These are phyloP conservation scores for Aureobasidium sp. DNA, from an alignment of 2,329 filamentous ascomycete species.

Conservation along the genomic window DNA sequence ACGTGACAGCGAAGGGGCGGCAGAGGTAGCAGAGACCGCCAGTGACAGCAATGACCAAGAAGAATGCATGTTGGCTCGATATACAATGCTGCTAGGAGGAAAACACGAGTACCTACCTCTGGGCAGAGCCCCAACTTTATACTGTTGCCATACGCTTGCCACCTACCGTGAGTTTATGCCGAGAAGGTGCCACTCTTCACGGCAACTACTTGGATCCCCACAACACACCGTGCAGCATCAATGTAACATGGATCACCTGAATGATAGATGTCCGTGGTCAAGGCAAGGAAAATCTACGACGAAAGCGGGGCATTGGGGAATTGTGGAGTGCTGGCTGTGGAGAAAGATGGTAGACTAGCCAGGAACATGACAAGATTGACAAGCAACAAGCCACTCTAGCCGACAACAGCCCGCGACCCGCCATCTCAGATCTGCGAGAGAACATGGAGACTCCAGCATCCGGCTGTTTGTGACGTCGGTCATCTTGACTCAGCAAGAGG, in stretches of 20 bases:
- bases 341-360: not conserved
- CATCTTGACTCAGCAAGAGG: not conserved
- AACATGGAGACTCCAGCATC: not conserved
- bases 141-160: not conserved
- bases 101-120: not conserved
- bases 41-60: slow-evolving; percentile 7
- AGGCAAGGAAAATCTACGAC: not conserved
- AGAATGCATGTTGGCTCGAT: slow-evolving; percentile 4
- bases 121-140: not conserved
- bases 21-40: not conserved
- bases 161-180: not conserved
- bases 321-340: not conserved
- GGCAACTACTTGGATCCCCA: not conserved
- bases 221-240: not conserved
- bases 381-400: not conserved
- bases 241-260: not conserved
- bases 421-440: not conserved
- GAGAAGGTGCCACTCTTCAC: not conserved
- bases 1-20: not conserved
- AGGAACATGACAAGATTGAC: not conserved
- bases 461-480: not conserved
- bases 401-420: not conserved
- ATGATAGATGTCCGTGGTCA: not conserved
- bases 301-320: not conserved
- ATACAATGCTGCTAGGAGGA: not conserved